Conservation (phyloP, 78 protist species). For the Monocercomonoides exilis region DNA sequence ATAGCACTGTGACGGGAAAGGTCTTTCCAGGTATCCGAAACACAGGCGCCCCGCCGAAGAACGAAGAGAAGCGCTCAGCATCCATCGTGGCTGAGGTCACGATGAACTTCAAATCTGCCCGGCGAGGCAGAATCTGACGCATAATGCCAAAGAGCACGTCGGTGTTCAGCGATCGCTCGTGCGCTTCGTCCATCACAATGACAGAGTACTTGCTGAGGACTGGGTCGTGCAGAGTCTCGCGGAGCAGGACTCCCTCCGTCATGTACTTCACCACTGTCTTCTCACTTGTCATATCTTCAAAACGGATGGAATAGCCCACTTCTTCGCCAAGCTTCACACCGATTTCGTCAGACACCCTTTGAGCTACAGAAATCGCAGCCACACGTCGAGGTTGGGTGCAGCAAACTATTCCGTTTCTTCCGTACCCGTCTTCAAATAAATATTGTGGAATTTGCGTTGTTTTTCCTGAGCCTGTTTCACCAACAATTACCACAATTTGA, state of each 20-base stretch:
- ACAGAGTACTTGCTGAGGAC: conserved; percentile 65
- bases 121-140: conserved; percentile 27
- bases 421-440: conserved; percentile 55
- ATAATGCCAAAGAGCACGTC: conserved; percentile 68
- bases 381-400: conserved; percentile 97
- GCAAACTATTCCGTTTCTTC: conserved; percentile 45
- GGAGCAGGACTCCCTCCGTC: conserved; percentile 92
- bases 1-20: conserved; percentile 83
- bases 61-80: conserved; percentile 70
- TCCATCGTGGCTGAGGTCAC: conserved; percentile 99
- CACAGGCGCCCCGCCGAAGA: conserved; percentile 53
- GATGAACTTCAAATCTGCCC: conserved; percentile 87
- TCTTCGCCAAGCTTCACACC: conserved; percentile 66
- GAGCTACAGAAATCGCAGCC: conserved; percentile 92
- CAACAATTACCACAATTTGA: conserved; percentile 66
- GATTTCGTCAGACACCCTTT: conserved; percentile 86
- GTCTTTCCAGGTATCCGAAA: conserved; percentile 91
- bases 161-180: conserved; percentile 93
- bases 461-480: conserved; percentile 96
- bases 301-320: conserved; percentile 80
- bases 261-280: conserved; percentile 80
- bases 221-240: conserved; percentile 66
- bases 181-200: conserved; percentile 96
- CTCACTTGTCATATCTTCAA: conserved; percentile 69
- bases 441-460: conserved; percentile 93